phyloP scores from a whole-genome alignment of 495 filamentous ascomycete species.

The Penicillium subrubescens region DNA sequence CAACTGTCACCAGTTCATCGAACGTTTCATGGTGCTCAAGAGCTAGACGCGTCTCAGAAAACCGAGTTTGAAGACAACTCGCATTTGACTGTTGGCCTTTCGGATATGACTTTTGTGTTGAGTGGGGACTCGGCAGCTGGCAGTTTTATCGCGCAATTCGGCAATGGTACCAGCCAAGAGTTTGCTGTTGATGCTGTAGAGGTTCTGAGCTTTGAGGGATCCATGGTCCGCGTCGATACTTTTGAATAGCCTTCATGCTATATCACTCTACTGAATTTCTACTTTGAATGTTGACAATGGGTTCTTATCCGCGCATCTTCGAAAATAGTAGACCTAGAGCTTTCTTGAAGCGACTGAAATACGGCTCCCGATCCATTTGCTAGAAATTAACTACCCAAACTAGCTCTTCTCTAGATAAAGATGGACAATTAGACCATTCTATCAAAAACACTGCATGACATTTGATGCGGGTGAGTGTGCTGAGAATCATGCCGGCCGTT shows the following conservation, averaged over 20 bases:
- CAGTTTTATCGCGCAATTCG: background rate
- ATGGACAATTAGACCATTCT: too few relatives aligned
- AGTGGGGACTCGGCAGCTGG: background rate
- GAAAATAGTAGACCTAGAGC: too few relatives aligned
- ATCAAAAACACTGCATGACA: too few relatives aligned
- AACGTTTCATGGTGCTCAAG: background rate
- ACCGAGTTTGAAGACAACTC: background rate
- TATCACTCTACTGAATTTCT: background rate
- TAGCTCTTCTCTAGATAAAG: too few relatives aligned
- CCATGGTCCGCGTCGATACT: background rate
- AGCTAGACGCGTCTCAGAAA: background rate
- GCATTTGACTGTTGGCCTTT: background rate
- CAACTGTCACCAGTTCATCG: background rate
- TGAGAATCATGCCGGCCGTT: too few relatives aligned
- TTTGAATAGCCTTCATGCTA: background rate
- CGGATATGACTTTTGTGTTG: background rate
- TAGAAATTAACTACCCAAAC: too few relatives aligned
- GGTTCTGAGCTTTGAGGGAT: constrained; percentile 3
- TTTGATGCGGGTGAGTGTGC: too few relatives aligned
- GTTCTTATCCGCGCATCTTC: too few relatives aligned
- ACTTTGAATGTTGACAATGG: background rate
- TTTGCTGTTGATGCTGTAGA: background rate
- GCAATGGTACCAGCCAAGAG: background rate
- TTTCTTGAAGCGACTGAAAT: too few relatives aligned
- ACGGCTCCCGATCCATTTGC: too few relatives aligned